Base-by-base conservation (phyloP, 2,329 filamentous ascomycete genomes). In the Aspergillus pseudoglaucus region DNA sequence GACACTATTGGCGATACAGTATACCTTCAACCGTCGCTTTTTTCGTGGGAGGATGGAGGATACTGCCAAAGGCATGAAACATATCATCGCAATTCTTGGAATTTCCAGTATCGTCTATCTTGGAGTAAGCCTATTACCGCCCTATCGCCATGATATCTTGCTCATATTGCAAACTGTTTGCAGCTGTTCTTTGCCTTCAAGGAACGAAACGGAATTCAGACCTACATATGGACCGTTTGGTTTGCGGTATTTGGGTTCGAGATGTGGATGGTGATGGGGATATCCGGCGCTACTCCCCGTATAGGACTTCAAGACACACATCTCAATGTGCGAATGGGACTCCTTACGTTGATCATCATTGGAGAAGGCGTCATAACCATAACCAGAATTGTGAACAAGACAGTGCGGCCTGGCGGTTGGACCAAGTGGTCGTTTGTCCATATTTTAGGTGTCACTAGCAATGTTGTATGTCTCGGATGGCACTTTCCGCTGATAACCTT, bases 321-420 rank as follows among this genome's bases (percentile, higher is more conserved):
- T 59, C 62, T 85, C 47, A 81, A 82, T 57, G 79, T 82, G 57
- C 75, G 83, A 8, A 78, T 85, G 75, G 78, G 76, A 10, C 70
- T 84, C 2, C 69, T 85, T 47, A 85, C 82, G 0, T 71, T 85
- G 42, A 83, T 85, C 51, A 81, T 86, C 47, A 76, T 85, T 49
- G 82, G 83, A 12, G 82, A 85, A 57, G 81, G 81, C 44, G 78
- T 83, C 14, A 82, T 84, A 35, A 76, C 79, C n/a, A 69, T 84
- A 23, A 77, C 75, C 20, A 75, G 76, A 23, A 68, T 71, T 59
- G 75, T 75, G 32, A 78, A 84, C 15, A 77, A 76, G 37, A 76
- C 72, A 49, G 65, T 70, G 18, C 63, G 60, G 48, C 62, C 58
- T 20, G 63, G 63, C 17, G 69, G 66, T 25, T 70, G 69, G 63